Percentiles rank a stretch among this genome's conserved stretches.
Evolutionary conservation across 169 alveolate species (phyloP).

Genomic region (Eimeria mitis): DNA sequence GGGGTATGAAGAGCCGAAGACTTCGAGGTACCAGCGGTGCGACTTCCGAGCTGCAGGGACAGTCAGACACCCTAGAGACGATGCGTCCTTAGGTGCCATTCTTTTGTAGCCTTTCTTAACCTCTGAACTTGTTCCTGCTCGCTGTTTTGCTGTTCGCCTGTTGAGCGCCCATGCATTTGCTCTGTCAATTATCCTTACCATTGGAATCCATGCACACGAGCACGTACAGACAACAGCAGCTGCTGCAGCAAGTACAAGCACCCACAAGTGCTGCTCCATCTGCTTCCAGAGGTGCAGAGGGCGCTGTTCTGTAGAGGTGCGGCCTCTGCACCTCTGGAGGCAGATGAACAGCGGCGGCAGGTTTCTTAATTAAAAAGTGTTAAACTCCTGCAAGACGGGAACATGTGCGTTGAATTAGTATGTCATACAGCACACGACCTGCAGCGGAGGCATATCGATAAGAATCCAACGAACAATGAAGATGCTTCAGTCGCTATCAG

Average conservation of each 20-base stretch:
- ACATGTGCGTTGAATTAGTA: neutral
- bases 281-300: neutral
- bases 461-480: no score
- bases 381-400: neutral
- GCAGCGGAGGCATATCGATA: neutral
- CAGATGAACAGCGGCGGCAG: neutral
- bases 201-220: conserved; percentile 47
- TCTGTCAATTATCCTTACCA: neutral
- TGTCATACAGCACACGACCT: neutral
- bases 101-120: neutral
- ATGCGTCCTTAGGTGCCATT: neutral
- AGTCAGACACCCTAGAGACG: neutral
- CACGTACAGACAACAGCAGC: conserved; percentile 42
- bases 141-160: neutral
- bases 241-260: conserved; percentile 29
- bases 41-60: conserved; percentile 80
- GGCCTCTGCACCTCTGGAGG: no score
- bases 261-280: neutral
- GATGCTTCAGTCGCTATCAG: neutral
- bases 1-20: conserved; percentile 83
- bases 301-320: no score
- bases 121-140: neutral
- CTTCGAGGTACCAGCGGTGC: conserved; percentile 84
- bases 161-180: neutral
- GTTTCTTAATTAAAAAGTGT: neutral